Conservation (phyloP, 164 flowering plant genomes). For the Litsea cubeba region DNA sequence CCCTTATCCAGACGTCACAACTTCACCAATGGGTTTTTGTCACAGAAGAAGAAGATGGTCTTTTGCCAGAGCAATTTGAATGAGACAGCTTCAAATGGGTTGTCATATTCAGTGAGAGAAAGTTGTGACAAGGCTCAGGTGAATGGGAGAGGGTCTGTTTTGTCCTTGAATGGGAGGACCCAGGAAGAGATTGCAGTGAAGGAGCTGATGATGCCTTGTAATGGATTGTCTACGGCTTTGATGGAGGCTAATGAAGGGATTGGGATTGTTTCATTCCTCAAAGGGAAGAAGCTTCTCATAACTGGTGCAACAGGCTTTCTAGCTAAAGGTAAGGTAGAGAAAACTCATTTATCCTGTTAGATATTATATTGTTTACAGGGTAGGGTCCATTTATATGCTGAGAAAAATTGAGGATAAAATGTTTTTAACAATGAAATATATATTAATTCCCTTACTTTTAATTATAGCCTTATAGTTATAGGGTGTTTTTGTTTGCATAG, state of each 20-base stretch:
- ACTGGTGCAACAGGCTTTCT: slow-evolving; percentile 96
- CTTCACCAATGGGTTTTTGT: slow-evolving; percentile 4
- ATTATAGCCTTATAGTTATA: no score
- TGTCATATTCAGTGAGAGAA: slow-evolving; percentile 33
- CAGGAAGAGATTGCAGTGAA: slow-evolving; percentile 29
- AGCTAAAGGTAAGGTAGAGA: slow-evolving; percentile 58
- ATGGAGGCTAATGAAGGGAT: slow-evolving; percentile 50
- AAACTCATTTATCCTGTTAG: no score
- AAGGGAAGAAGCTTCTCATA: slow-evolving; percentile 64
- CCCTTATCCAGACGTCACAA: neutral
- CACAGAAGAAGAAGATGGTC: slow-evolving; percentile 30
- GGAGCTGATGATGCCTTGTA: slow-evolving; percentile 34
- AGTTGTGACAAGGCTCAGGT: slow-evolving; percentile 25
- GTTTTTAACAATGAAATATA: no score
- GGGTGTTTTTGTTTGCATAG: no score
- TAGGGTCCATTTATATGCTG: no score
- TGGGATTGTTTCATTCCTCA: slow-evolving; percentile 75
- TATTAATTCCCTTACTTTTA: no score
- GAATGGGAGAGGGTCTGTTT: slow-evolving; percentile 40
- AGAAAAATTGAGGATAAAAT: no score
- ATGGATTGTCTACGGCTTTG: slow-evolving; percentile 20
- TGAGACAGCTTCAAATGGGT: slow-evolving; percentile 31
- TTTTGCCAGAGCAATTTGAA: slow-evolving; percentile 42
- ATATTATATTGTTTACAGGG: no score
- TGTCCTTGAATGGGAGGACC: slow-evolving; percentile 42